A percentile compares a stretch with the other conserved stretches of the same genome.
phyloP scores from a whole-genome alignment of 441 rosid species.

The Eruca vesicaria region DNA sequence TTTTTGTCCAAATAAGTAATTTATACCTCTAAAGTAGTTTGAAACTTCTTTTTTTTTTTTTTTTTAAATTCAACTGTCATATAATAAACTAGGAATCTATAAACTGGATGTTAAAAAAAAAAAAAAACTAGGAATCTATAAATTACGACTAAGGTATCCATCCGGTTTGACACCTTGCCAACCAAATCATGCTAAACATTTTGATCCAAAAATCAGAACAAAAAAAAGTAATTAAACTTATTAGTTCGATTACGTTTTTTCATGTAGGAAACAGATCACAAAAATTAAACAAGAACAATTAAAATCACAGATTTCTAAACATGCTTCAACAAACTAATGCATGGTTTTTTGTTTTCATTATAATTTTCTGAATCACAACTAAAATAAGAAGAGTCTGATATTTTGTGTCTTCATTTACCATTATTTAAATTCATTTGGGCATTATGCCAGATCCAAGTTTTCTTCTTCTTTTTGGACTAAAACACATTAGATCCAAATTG shows the following conservation, averaged over 20 bases:
- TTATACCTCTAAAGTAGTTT: neutral
- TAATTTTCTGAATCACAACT: neutral
- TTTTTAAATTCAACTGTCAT: neutral
- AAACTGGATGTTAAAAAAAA: no score
- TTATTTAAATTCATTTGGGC: neutral
- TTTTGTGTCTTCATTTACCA: neutral
- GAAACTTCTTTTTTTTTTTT: neutral
- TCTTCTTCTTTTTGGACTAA: neutral
- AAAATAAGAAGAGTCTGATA: neutral
- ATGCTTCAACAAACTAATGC: neutral
- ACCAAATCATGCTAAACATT: neutral
- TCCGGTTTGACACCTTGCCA: neutral
- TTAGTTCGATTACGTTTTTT: neutral
- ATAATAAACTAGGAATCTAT: neutral
- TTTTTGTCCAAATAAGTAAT: neutral
- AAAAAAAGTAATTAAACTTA: neutral
- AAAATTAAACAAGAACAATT: neutral
- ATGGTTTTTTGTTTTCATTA: neutral
- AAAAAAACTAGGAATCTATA: neutral
- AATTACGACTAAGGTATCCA: neutral
- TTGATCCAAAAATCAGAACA: neutral
- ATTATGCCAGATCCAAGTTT: slow-evolving; percentile 2
- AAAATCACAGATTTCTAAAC: neutral
- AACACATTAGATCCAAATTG: neutral
- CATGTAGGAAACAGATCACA: neutral